Evolutionary conservation across 1,284 basidiomycete genomes (phyloP).

Genomic region (Takashimella tepidaria): DNA sequence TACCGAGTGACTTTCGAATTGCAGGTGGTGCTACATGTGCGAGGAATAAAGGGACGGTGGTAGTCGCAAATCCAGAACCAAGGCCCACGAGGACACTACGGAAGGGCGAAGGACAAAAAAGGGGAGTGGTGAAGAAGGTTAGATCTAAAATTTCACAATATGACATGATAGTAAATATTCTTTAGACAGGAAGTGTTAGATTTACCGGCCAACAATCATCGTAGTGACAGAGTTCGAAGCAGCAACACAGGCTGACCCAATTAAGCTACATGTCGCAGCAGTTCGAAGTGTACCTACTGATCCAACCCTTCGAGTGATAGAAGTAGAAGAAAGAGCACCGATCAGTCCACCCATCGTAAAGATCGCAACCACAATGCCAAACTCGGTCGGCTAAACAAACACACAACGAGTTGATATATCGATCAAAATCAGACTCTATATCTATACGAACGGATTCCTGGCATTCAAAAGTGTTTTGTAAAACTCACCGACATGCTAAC

Average conservation of each 20-base stretch:
- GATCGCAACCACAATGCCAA: slow-evolving; percentile 47
- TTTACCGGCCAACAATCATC: slow-evolving; percentile 33
- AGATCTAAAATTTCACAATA: too few species aligned
- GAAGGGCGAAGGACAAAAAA: too few species aligned
- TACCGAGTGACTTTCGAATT: slow-evolving; percentile 46
- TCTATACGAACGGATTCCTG: too few species aligned
- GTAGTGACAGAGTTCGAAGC: slow-evolving; percentile 16
- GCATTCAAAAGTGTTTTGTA: too few species aligned
- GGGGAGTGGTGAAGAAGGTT: too few species aligned
- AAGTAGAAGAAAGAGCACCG: slow-evolving; percentile 29
- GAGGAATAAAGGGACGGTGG: slow-evolving; percentile 48
- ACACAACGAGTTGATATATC: too few species aligned
- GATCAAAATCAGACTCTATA: too few species aligned
- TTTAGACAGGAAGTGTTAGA: background rate
- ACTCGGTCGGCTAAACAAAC: slow-evolving; percentile 28
- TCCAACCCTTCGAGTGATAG: slow-evolving; percentile 19
- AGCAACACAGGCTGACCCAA: slow-evolving; percentile 24
- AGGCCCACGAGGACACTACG: slow-evolving; percentile 44
- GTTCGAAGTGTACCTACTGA: slow-evolving; percentile 24
- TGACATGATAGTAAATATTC: too few species aligned
- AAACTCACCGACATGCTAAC: slow-evolving; percentile 27
- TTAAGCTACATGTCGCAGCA: slow-evolving; percentile 18
- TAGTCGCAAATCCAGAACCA: slow-evolving; percentile 48
- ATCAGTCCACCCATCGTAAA: slow-evolving; percentile 50
- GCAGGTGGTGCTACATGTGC: slow-evolving; percentile 46